Evolutionary conservation across 768 basidiomycete species (phyloP).

Genomic region (Macrocybe gigantea): DNA sequence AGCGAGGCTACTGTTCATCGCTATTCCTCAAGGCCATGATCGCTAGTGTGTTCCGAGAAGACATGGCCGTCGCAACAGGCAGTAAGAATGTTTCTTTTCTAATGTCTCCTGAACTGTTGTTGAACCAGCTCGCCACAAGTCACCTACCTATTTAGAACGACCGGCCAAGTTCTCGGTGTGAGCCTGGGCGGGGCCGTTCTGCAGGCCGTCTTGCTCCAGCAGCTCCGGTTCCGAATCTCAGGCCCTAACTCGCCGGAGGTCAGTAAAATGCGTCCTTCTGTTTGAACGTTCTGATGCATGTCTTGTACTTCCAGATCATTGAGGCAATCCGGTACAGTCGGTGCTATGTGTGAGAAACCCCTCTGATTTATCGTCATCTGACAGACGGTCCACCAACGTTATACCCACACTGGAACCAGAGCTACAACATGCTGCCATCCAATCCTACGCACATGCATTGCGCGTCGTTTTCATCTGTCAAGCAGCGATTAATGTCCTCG

Average conservation of each 20-base stretch:
- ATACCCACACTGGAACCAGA: constrained; percentile 60
- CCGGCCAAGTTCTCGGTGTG: constrained; percentile 94
- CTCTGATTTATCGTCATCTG: not conserved
- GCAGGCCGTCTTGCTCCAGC: constrained; percentile 69
- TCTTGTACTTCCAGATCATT: constrained; percentile 46
- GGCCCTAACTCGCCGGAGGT: constrained; percentile 74
- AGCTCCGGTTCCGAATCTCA: constrained; percentile 68
- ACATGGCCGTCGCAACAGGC: constrained; percentile 86
- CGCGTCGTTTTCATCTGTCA: constrained; percentile 82
- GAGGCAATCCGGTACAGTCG: constrained; percentile 54
- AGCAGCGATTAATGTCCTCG: constrained; percentile 56
- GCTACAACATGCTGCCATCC: constrained; percentile 55
- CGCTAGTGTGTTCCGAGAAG: constrained; percentile 69
- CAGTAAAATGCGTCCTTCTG: constrained; percentile 21
- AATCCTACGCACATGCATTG: constrained; percentile 76
- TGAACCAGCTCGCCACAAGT: constrained; percentile 37
- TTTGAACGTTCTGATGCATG: constrained; percentile 8
- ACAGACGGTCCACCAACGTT: constrained; percentile 64
- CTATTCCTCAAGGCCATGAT: constrained; percentile 68
- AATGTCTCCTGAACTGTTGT: constrained; percentile 7
- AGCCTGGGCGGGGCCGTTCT: constrained; percentile 80
- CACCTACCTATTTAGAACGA: constrained; percentile 89
- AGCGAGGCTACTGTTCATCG: constrained; percentile 6
- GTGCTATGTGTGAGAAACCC: not conserved
- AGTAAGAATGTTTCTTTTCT: constrained; percentile 46